These are phyloP conservation scores for Pistacia vera DNA, from an alignment of 345 rosid genomes.

Conservation along the genomic window DNA sequence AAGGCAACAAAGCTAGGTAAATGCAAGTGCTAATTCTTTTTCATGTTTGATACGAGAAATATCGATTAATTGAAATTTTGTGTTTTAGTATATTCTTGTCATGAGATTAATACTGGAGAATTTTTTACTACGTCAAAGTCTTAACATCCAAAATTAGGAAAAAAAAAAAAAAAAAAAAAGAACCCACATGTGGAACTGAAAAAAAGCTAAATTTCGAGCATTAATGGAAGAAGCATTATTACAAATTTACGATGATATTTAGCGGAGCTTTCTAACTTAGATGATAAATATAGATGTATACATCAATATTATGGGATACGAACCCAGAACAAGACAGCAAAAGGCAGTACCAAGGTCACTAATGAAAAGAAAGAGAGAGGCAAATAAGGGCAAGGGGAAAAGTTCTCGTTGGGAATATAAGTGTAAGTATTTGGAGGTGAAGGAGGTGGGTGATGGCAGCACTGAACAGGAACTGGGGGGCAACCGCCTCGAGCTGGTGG, in stretches of 20 bases:
- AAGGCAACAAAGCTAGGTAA: no score
- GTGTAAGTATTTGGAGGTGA: constrained; percentile 22
- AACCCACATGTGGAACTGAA: background rate
- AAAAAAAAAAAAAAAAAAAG: no score
- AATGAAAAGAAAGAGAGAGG: constrained; percentile 14
- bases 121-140: no score
- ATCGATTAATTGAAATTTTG: no score
- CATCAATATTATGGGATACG: background rate
- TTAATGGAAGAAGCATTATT: background rate
- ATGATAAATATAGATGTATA: background rate
- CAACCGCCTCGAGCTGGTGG: constrained; percentile 26
- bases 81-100: no score
- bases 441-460: constrained; percentile 33
- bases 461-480: constrained; percentile 31
- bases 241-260: background rate
- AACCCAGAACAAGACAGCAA: constrained; percentile 23
- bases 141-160: no score
- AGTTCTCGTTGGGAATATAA: constrained; percentile 16
- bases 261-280: background rate
- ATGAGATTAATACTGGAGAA: no score
- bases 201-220: background rate
- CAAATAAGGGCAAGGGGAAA: constrained; percentile 6
- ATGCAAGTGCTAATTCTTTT: no score
- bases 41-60: no score
- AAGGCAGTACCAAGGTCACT: constrained; percentile 13